Conservation (phyloP, 1,284 basidiomycete species). For the Trichosporon sp. region DNA sequence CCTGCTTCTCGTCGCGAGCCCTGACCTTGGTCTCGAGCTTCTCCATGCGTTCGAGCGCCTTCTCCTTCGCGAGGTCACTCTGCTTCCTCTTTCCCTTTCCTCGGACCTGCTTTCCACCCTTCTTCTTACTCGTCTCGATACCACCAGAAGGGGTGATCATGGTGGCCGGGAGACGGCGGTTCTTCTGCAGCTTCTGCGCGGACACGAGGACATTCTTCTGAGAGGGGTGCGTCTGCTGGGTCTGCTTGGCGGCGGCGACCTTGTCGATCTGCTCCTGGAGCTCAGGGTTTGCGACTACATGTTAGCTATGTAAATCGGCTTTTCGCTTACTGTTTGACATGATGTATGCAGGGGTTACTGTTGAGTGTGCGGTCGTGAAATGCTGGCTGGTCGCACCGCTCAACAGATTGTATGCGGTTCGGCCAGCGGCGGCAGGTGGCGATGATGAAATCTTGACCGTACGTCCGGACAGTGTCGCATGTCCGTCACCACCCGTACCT, state of each 20-base stretch:
- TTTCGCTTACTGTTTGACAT: conserved; percentile 1
- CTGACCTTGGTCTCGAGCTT: conserved; percentile 33
- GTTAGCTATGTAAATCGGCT: background rate
- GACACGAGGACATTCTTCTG: conserved; percentile 33
- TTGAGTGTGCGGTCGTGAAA: background rate
- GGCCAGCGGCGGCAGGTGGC: background rate
- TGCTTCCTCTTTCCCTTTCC: conserved; percentile 37
- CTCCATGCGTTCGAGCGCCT: conserved; percentile 46
- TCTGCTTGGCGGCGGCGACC: conserved; percentile 31
- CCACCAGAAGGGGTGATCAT: conserved; percentile 48
- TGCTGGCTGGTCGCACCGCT: background rate
- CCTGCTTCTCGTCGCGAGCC: conserved; percentile 50
- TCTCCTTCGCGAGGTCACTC: conserved; percentile 44
- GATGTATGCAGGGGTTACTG: background rate
- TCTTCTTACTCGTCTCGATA: conserved; percentile 42
- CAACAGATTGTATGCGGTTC: no score
- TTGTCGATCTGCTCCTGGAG: conserved; percentile 28
- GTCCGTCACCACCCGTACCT: conserved; percentile 11
- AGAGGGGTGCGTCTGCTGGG: conserved; percentile 30
- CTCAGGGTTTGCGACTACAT: conserved; percentile 9
- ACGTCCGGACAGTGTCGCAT: conserved; percentile 11
- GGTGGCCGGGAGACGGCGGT: conserved; percentile 51
- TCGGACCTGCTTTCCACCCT: conserved; percentile 22
- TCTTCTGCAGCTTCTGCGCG: conserved; percentile 49
- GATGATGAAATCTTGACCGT: conserved; percentile 19